Evolutionary conservation across 441 rosid genomes (phyloP), one percentile per base, ranked within the genome.

Genomic region (Corymbia calophylla): DNA sequence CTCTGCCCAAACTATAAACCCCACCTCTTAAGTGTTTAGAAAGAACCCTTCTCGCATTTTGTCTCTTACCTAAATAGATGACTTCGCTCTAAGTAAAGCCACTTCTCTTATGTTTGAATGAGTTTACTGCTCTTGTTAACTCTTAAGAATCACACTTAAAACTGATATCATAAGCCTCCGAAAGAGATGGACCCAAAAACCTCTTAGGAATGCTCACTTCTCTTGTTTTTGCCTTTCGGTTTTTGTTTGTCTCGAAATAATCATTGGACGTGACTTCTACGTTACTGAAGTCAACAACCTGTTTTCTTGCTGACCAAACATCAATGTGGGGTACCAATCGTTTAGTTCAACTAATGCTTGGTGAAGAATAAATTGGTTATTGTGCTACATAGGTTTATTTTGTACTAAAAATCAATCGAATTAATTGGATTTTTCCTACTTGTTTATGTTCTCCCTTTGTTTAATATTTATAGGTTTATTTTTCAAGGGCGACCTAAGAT

Each of bases 11-110:
- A n/a, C 18, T 8, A 64, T 7, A 19, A 64, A 64, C 5, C 73
- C 4, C 39, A 0, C 39, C 0, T 64, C n/a, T 35, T n/a, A n/a
- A n/a, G 32, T 64, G 19, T 64, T 35, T 64, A 15, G 0, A 64
- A 64, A 64, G 1, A 64, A 15, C 5, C 73, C 17, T 16, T 15
- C 19, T 31, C 2, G 8, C 19, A 21, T 18, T 31, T 64, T 8
- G 73, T n/a, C 21, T 64, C 35, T 64, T 19, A n/a, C 73, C 73
- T 7, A 64, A 19, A 64, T 35, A 15, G 4, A 64, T n/a, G 73
- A 64, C 73, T 64, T n/a, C 39, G 6, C 19, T 64, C 73, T 64
- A n/a, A 64, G 73, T 32, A n/a, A 9, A 0, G 35, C 35, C 39
- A 31, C 73, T 64, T 4, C 39, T 66, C 0, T 31, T 16, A 66